Base-by-base conservation (phyloP, 306 rosid species). In the Mucuna pruriens region DNA sequence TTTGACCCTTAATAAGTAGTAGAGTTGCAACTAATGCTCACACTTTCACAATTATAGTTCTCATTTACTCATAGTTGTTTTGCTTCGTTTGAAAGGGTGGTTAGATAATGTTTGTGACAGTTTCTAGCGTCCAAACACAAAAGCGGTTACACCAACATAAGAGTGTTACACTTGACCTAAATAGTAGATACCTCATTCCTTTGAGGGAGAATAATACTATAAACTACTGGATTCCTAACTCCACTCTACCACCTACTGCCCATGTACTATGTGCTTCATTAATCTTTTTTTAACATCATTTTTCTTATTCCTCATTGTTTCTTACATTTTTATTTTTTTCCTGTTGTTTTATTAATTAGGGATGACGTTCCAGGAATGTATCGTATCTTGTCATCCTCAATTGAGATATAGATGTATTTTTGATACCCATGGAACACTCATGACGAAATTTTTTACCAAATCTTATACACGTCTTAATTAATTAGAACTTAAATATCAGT, bases 101-200 rank as follows among this genome's bases (percentile, higher is more conserved):
- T 80, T 85, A 71, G 92, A 80, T 75, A 39, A 70, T 80, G 75
- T 20, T 80, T 90, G 61, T 86, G 84, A 73, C 51, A 73, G 66
- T 84, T 87, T 84, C 85, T 33, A 54, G 49, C 19, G 80, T 83
- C 87, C 90, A 66, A 84, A 83, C 84, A 76, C 23, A 61, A 65
- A 71, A 73, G 91, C 83, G 87, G 97, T 90, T 91, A 85, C 92
- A 94, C 97, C 97, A 86, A 91, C 84, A 83, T 79, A 77, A 75
- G 97, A 91, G 74, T 86, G 87, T 64, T 86, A 90, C 98, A 74
- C 88, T 82, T 81, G 88, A 94, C 97, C 98, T 88, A n/a, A n/a
- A n/a, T n/a, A n/a, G n/a, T n/a, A 83, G 74, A 70, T 73, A 67
- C 29, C 45, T 79, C 76, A 3, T 26, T 51, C 66, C 51, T 69